Percentiles rank a stretch among this genome's conserved stretches.
Evolutionary conservation across 768 basidiomycete species (phyloP).

Genomic region (Termitomyces sp.): DNA sequence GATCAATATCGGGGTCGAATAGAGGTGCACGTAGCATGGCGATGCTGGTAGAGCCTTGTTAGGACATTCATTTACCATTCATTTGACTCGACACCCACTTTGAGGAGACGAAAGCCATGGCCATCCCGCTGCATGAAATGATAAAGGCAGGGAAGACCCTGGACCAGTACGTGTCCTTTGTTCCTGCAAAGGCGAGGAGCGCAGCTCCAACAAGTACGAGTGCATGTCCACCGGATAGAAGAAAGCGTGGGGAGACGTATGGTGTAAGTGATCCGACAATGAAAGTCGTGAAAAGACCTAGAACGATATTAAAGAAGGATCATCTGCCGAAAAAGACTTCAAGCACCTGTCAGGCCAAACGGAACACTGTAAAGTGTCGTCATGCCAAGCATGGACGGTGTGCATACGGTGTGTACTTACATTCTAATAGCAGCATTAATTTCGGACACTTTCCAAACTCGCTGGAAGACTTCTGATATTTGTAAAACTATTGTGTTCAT

Average conservation of each 20-base stretch:
- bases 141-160: slow-evolving; percentile 41
- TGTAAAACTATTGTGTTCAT: slow-evolving; percentile 33
- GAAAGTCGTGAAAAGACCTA: slow-evolving; percentile 25
- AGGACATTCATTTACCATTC: neutral
- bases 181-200: slow-evolving; percentile 33
- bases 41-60: slow-evolving; percentile 25
- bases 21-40: slow-evolving; percentile 44
- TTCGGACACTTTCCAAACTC: slow-evolving; percentile 31
- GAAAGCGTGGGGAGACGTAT: slow-evolving; percentile 30
- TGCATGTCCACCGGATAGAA: slow-evolving; percentile 34
- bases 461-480: slow-evolving; percentile 28
- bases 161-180: slow-evolving; percentile 36
- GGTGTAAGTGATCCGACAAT: slow-evolving; percentile 35
- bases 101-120: slow-evolving; percentile 38
- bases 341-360: slow-evolving; percentile 25
- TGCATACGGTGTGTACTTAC: slow-evolving; percentile 9
- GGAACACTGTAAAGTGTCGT: slow-evolving; percentile 24
- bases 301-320: neutral
- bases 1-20: slow-evolving; percentile 35
- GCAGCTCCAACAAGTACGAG: slow-evolving; percentile 30
- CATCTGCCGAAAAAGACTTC: neutral
- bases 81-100: slow-evolving; percentile 27
- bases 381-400: neutral
- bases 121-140: slow-evolving; percentile 34
- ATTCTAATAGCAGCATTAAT: slow-evolving; percentile 31